Percentiles rank a stretch among this genome's conserved stretches.
phyloP scores from a whole-genome alignment of 2,329 filamentous ascomycete genomes.

The Neocatenulostroma microsporum region DNA sequence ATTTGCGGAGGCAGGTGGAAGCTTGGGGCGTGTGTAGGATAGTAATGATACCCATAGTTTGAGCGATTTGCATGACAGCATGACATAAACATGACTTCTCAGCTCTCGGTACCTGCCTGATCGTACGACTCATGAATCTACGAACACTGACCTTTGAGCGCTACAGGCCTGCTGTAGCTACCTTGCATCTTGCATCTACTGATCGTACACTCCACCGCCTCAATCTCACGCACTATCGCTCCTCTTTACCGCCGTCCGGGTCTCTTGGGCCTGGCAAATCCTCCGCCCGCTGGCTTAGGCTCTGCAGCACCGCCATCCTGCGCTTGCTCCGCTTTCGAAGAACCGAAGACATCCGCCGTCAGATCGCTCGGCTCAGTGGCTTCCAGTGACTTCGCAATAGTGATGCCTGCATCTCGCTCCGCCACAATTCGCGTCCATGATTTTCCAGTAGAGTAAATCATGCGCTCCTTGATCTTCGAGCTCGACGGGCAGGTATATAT shows the following conservation, averaged over 20 bases:
- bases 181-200: no score
- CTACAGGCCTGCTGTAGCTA: no score
- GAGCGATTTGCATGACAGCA: neutral
- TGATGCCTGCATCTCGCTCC: conserved; percentile 56
- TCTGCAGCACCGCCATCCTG: conserved; percentile 32
- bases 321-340: conserved; percentile 29
- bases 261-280: conserved; percentile 70
- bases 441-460: conserved; percentile 63
- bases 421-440: conserved; percentile 57
- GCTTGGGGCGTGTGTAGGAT: no score
- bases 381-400: conserved; percentile 61
- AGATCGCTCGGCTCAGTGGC: conserved; percentile 61
- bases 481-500: conserved; percentile 71
- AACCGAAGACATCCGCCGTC: conserved; percentile 53
- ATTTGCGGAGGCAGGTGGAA: no score
- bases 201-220: no score
- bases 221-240: no score
- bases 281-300: conserved; percentile 56
- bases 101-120: no score
- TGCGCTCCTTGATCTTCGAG: conserved; percentile 71
- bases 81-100: conserved; percentile 57
- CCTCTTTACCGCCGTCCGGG: conserved; percentile 58
- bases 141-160: no score
- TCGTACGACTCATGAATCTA: no score
- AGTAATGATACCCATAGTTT: neutral